phyloP scores from a whole-genome alignment of 495 filamentous ascomycete genomes.

The Pyronema domesticum region DNA sequence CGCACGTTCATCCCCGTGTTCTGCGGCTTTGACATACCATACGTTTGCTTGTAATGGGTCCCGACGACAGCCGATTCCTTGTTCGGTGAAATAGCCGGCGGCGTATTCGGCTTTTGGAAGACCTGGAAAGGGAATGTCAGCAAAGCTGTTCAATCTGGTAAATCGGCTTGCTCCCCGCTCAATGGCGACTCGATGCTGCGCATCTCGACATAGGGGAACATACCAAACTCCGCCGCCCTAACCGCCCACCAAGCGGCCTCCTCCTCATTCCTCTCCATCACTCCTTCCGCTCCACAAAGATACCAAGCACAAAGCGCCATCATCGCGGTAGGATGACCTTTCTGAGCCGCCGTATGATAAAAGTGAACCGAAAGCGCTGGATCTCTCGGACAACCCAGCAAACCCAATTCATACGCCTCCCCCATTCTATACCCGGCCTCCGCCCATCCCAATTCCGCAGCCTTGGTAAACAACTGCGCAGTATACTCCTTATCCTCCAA shows the following conservation, averaged over 20 bases:
- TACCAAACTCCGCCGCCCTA: slow-evolving; percentile 70
- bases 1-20: slow-evolving; percentile 76
- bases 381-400: slow-evolving; percentile 69
- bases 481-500: slow-evolving; percentile 82
- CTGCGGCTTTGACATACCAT: slow-evolving; percentile 94
- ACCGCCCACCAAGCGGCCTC: slow-evolving; percentile 95
- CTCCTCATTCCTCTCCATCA: slow-evolving; percentile 83
- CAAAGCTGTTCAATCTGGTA: not conserved
- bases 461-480: slow-evolving; percentile 83
- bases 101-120: slow-evolving; percentile 89
- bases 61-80: slow-evolving; percentile 86
- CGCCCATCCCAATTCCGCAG: slow-evolving; percentile 75
- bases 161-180: not conserved
- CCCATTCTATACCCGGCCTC: slow-evolving; percentile 75
- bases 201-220: too few species aligned
- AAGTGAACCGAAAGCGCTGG: slow-evolving; percentile 92
- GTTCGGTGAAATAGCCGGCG: slow-evolving; percentile 92
- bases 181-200: too few species aligned
- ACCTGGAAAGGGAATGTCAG: slow-evolving; percentile 35
- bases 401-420: slow-evolving; percentile 92
- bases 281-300: slow-evolving; percentile 81
- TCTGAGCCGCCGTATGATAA: slow-evolving; percentile 79
- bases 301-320: slow-evolving; percentile 99
- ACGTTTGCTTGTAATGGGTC: slow-evolving; percentile 91
- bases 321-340: slow-evolving; percentile 76